phyloP scores from a whole-genome alignment of 1,284 basidiomycete genomes.

The Papiliotrema nemorosa region DNA sequence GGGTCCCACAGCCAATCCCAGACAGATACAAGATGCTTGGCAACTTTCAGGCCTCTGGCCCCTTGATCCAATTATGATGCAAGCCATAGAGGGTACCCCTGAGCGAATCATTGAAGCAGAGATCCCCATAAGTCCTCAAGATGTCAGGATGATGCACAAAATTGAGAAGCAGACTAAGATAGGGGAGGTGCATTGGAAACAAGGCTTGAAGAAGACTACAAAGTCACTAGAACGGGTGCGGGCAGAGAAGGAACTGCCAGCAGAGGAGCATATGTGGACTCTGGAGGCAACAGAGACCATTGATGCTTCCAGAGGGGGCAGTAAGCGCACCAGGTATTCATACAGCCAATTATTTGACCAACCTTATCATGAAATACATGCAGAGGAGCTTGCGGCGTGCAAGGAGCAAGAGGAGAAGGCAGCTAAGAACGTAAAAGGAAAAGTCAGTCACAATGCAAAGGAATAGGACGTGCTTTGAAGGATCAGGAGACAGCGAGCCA shows the following conservation, averaged over 20 bases:
- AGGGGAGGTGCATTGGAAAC: background rate
- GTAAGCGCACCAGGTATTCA: background rate
- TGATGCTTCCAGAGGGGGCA: background rate
- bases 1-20: background rate
- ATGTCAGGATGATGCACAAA: background rate
- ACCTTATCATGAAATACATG: background rate
- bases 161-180: background rate
- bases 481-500: background rate
- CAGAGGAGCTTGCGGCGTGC: background rate
- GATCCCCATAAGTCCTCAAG: background rate
- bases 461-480: background rate
- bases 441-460: background rate
- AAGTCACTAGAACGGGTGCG: background rate
- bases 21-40: conserved; percentile 7
- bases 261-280: background rate
- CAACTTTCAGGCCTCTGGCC: conserved; percentile 9
- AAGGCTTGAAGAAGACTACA: background rate
- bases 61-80: conserved; percentile 2
- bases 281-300: background rate
- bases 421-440: background rate
- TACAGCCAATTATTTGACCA: conserved; percentile 2
- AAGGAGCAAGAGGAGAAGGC: background rate
- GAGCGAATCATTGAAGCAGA: background rate
- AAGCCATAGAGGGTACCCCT: background rate
- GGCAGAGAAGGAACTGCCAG: background rate